A percentile compares a stretch with the other conserved stretches of the same genome.
phyloP scores from a whole-genome alignment of 768 basidiomycete genomes.

The Fibroporia radiculosa region DNA sequence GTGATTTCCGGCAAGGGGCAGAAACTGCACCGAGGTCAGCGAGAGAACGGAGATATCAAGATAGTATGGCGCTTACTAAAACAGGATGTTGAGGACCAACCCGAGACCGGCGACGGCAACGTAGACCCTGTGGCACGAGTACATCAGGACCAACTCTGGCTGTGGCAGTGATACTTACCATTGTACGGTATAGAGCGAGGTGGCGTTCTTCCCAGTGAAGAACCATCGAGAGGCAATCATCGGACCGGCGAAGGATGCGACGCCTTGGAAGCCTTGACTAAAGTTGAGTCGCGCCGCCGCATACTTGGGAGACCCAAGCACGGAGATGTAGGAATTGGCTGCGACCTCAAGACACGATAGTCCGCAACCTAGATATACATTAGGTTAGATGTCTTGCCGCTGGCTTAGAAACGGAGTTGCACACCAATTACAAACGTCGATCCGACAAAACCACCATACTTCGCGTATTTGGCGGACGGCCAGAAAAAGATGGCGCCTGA shows the following conservation, averaged over 20 bases:
- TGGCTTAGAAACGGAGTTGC: slow-evolving; percentile 5
- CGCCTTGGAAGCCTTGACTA: slow-evolving; percentile 73
- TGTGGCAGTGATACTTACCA: slow-evolving; percentile 29
- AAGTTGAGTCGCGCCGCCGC: slow-evolving; percentile 73
- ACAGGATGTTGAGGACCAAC: slow-evolving; percentile 50
- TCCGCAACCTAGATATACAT: slow-evolving; percentile 50
- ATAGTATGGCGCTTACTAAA: slow-evolving; percentile 38
- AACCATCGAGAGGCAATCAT: slow-evolving; percentile 72
- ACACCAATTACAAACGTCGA: slow-evolving; percentile 64
- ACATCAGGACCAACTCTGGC: background rate
- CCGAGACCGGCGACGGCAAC: slow-evolving; percentile 60
- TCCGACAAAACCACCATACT: slow-evolving; percentile 67
- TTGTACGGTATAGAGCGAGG: slow-evolving; percentile 58
- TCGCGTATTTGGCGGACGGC: slow-evolving; percentile 62
- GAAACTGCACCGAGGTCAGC: slow-evolving; percentile 34
- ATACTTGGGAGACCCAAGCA: slow-evolving; percentile 58
- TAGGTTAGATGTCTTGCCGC: slow-evolving; percentile 3
- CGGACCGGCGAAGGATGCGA: slow-evolving; percentile 67
- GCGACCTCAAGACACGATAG: slow-evolving; percentile 62
- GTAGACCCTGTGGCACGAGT: slow-evolving; percentile 41
- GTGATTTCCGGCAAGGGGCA: slow-evolving; percentile 64
- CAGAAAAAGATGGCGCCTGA: slow-evolving; percentile 72
- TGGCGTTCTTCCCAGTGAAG: slow-evolving; percentile 57
- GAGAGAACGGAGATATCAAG: background rate
- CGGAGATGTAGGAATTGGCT: slow-evolving; percentile 75